Evolutionary conservation across 192 early-diverging fungal genomes (phyloP), one percentile per base, ranked within the genome.

Genomic region (Coemansia sp.): DNA sequence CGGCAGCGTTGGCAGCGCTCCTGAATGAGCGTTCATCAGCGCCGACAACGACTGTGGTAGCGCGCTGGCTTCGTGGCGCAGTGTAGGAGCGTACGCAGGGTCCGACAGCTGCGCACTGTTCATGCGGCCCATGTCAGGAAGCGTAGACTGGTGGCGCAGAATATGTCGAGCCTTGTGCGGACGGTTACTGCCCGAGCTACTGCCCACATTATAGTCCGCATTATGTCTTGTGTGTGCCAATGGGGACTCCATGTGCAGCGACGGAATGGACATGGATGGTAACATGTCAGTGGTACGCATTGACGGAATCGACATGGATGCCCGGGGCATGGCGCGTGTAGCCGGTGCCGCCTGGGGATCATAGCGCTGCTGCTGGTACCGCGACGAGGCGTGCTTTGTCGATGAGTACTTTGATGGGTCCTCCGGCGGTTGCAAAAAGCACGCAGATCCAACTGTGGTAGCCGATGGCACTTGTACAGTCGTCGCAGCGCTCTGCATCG

Each of bases 301-400:
- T n/a, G 76, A 79, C 1, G 76, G 76, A 43, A 79, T 79, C 9
- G 76, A 79, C 1, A 62, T 32, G 4, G 73, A 27, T 20, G 59
- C 54, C 0, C 72, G 72, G 24, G 78, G 69, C 29, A 51, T 19
- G 12, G 22, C 20, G 52, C 18, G 29, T 0, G 18, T 57, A n/a
- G 32, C 45, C 11, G 60, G 68, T 9, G 65, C 38, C 8, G 66
- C 64, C 5, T 22, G 37, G 3, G 78, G 73, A 20, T 75, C 72
- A 54, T 73, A 81, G 65, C 73, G 72, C 59, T 75, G 73, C 69
- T 75, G 73, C 69, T 69, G 73, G 54, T 71, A 81, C 12, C 73
- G 57, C 7, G 68, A 69, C 12, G 69, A 71, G 11, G 73, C 69
- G 57, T 81, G 24, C 55, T 54, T 69, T 23, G 65, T 38, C 5